Percentiles rank a stretch among this genome's conserved stretches.
Evolutionary conservation across 129 eudicot genomes (phyloP).

Genomic region (Centaurea solstitialis): DNA sequence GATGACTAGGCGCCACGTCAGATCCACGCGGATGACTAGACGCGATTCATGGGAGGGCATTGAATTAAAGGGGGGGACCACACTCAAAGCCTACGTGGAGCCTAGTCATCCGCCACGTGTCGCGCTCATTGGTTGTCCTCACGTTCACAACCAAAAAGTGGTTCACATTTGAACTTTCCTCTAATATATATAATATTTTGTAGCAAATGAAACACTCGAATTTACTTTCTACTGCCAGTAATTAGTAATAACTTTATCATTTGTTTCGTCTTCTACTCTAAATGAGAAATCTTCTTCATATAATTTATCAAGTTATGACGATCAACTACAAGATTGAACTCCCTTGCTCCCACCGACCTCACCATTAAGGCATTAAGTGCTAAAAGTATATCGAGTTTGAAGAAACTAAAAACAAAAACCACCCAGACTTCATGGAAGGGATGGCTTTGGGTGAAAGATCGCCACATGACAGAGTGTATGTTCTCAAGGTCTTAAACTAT

Average conservation of each 20-base stretch:
- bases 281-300: not conserved
- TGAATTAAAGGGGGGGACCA: too few relatives aligned
- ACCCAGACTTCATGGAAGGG: not conserved
- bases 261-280: not conserved
- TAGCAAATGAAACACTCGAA: not conserved
- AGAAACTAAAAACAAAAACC: not conserved
- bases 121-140: too few relatives aligned
- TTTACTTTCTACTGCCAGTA: not conserved
- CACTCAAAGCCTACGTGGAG: too few relatives aligned
- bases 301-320: not conserved
- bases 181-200: not conserved
- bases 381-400: not conserved
- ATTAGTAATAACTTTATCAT: not conserved
- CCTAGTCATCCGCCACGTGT: too few relatives aligned
- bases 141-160: too few relatives aligned
- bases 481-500: not conserved
- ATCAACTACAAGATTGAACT: not conserved
- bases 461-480: not conserved
- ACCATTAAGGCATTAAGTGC: not conserved
- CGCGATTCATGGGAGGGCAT: too few relatives aligned
- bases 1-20: too few relatives aligned
- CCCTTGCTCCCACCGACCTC: not conserved
- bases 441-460: not conserved
- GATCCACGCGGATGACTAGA: too few relatives aligned
- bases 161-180: too few relatives aligned